These are phyloP conservation scores for Vachellia collinsii DNA, from an alignment of 306 rosid genomes.

Conservation along the genomic window DNA sequence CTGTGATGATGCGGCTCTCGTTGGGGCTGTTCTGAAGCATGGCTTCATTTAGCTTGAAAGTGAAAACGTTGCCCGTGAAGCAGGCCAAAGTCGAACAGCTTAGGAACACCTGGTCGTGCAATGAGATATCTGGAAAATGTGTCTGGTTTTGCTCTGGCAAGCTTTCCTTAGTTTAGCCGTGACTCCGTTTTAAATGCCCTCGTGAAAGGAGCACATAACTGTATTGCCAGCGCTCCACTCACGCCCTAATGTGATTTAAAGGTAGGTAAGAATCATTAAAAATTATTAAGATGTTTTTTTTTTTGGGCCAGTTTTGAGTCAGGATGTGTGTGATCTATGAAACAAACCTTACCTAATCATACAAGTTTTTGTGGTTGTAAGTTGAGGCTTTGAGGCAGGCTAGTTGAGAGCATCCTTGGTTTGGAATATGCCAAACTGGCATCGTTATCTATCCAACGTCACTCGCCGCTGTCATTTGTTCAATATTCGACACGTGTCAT, in stretches of 20 bases:
- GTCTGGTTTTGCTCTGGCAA: background rate
- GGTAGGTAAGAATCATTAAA: too few species aligned
- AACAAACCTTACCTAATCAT: too few species aligned
- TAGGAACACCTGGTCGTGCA: background rate
- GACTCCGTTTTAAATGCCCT: too few species aligned
- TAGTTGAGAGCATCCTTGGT: background rate
- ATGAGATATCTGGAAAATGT: background rate
- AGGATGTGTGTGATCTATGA: too few species aligned
- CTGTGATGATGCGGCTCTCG: background rate
- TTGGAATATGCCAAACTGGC: background rate
- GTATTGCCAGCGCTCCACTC: too few species aligned
- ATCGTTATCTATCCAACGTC: conserved; percentile 8
- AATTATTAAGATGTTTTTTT: too few species aligned
- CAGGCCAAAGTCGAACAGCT: background rate
- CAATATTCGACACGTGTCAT: background rate
- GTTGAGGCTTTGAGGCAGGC: background rate
- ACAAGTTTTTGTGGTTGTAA: too few species aligned
- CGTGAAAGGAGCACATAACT: too few species aligned
- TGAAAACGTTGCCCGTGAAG: background rate
- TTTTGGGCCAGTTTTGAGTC: too few species aligned
- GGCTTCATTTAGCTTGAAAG: background rate
- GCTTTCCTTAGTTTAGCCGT: background rate
- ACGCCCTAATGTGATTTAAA: too few species aligned
- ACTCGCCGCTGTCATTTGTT: background rate
- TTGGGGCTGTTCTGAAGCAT: background rate